Percentiles rank a stretch among this genome's conserved stretches.
phyloP scores from a whole-genome alignment of 75 land plant genomes.

The Picea sitchensis region DNA sequence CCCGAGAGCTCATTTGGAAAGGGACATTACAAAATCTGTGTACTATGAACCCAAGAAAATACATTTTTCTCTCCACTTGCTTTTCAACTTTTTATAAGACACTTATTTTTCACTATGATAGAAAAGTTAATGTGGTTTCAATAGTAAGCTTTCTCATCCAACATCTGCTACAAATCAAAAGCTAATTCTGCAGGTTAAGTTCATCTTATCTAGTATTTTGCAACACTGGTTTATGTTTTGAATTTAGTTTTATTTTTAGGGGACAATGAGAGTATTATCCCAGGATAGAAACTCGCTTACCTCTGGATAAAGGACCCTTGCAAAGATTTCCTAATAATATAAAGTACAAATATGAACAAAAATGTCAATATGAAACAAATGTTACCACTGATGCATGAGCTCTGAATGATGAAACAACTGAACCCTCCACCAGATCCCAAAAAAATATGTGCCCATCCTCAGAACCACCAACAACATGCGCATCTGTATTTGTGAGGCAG shows the following conservation, averaged over 20 bases:
- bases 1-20: no score
- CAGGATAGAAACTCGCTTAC: background rate
- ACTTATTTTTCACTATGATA: no score
- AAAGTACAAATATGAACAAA: conserved; percentile 2
- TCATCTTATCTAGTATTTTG: no score
- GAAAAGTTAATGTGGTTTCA: no score
- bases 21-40: no score
- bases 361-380: background rate
- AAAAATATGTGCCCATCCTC: conserved; percentile 85
- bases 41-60: no score
- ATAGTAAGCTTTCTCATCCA: no score
- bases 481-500: conserved; percentile 95
- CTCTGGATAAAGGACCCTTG: background rate
- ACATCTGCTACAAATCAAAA: no score
- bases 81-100: no score
- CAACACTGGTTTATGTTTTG: no score
- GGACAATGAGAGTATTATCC: background rate
- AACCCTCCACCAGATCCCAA: conserved; percentile 96
- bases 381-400: conserved; percentile 96
- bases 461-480: conserved; percentile 88
- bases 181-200: no score
- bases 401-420: conserved; percentile 66
- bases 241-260: background rate
- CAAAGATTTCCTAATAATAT: background rate
- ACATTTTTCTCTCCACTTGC: no score